Base-by-base conservation (phyloP, 441 rosid species). In the Brassica balearica region DNA sequence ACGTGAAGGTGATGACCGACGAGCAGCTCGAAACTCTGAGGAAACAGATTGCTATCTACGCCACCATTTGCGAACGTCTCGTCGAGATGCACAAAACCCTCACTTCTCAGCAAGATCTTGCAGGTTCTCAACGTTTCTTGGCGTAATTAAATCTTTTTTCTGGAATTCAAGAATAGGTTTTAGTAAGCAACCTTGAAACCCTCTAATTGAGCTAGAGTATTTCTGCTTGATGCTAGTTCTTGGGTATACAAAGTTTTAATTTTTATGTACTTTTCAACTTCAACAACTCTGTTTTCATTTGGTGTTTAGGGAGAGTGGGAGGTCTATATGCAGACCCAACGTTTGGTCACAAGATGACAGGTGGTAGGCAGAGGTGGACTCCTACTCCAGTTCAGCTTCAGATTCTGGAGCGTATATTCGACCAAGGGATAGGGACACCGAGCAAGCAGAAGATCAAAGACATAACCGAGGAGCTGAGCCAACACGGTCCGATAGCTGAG, bases 401-500 rank as follows among this genome's bases (percentile, higher is more conserved):
- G 72, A 90, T 93, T 83, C 85, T 96, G 5, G 99, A 96, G 86
- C 91, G 91, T 53, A 88, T 96, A 46, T 96, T 96, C 62, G 94
- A 91, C 61, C 93, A 96, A 84, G 99, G 98, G 51, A 96, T 85
- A 20, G 99, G 99, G 27, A 96, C 98, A 72, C 99, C 99, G 1
- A 94, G 88, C 89, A 96, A 96, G 87, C 98, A 96, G 43, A 96
- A 92, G 90, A 96, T 96, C 80, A 96, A 92, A 83, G 97, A 96
- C 65, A 92, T 96, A 69, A 88, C 99, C 14, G 76, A 88, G 14
- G 94, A 96, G 75, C 92, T 96, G 48, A 88, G 95, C 75, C 98
- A 92, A 72, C 99, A 92, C 15, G 99, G 98, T 29, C 97, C 87
- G 73, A 96, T 96, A 74, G 89, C 97, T 10, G 99, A 96, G 61